Evolutionary conservation across 805 yeast species (phyloP).

Genomic region (Yamadazyma takamatsuzukensis): DNA sequence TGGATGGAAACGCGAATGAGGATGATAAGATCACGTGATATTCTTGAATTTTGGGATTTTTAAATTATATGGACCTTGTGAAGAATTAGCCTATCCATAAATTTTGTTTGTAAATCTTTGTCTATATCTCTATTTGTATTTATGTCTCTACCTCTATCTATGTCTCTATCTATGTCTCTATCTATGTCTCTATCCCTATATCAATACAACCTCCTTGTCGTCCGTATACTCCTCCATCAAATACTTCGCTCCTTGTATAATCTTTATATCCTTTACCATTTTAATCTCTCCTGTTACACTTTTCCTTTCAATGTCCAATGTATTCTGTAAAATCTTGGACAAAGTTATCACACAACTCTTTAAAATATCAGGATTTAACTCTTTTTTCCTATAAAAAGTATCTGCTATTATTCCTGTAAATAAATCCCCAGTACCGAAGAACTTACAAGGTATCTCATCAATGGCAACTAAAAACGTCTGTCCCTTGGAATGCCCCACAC

Average conservation of each 20-base stretch:
- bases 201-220: too few species aligned
- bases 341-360: slow-evolving; percentile 24
- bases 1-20: too few species aligned
- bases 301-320: slow-evolving; percentile 21
- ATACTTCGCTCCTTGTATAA: slow-evolving; percentile 32
- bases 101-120: too few species aligned
- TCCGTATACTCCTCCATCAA: slow-evolving; percentile 20
- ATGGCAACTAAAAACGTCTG: slow-evolving; percentile 37
- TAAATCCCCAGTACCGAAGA: slow-evolving; percentile 75
- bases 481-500: slow-evolving; percentile 32
- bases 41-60: too few species aligned
- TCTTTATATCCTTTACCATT: slow-evolving; percentile 30
- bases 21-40: too few species aligned
- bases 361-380: slow-evolving; percentile 23
- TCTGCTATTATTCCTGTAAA: slow-evolving; percentile 62
- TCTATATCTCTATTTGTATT: too few species aligned
- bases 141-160: too few species aligned
- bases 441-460: slow-evolving; percentile 51
- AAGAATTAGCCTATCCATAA: too few species aligned
- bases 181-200: too few species aligned
- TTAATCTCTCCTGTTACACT: slow-evolving; percentile 7
- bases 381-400: slow-evolving; percentile 29
- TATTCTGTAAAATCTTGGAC: slow-evolving; percentile 24
- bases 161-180: too few species aligned
- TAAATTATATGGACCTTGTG: too few species aligned